Base-by-base conservation (phyloP, 2,329 filamentous ascomycete species). In the Hypocreales sp. region DNA sequence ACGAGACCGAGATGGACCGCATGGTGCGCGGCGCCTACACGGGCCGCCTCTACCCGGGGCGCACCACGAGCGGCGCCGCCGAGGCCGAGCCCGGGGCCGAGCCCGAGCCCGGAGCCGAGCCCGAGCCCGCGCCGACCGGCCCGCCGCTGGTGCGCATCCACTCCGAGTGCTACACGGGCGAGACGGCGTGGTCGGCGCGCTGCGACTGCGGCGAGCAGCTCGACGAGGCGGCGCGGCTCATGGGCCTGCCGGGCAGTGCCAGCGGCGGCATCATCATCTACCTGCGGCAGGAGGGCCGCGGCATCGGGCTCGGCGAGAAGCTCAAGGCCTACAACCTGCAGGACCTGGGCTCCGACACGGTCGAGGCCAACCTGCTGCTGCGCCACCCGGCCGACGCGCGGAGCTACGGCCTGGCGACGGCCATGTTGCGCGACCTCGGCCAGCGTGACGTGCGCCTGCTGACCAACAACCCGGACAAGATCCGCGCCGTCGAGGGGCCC, bases 141-240 rank as follows among this genome's bases (percentile, higher is more conserved):
- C 31, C 35, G 27, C 82, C 90, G 0, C 61, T 98, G 21, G 87
- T 98, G 25, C 71, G 90, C 31, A 98, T 98, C 46, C 90, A 98
- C 52, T 92, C 82, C 4, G 90, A 98, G 54, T 98, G 90, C 57
- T 98, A 98, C 53, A 98, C 90, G 0, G 90, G 90, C 32, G 90
- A 98, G 61, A 98, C 90, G 1, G 90, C 92, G 1, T 95, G 90
- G 90, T 94, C 86, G 7, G 87, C 90, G 20, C 75, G 90, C 16
- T 98, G 90, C 57, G 90, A 98, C 56, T 98, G 90, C 50, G 90
- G 90, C 31, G 90, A 98, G 56, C 90, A 98, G 51, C 67, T 98
- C 3, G 90, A 98, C 50, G 90, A 98, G 58, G 90, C 90, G 2
- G 90, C 87, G 2, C 70, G 90, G 15, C 60, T 98, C 2, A 98